Evolutionary conservation across 2,329 filamentous ascomycete species (phyloP), one percentile per base, ranked within the genome.

Genomic region (Emmonsiellopsis sp.): DNA sequence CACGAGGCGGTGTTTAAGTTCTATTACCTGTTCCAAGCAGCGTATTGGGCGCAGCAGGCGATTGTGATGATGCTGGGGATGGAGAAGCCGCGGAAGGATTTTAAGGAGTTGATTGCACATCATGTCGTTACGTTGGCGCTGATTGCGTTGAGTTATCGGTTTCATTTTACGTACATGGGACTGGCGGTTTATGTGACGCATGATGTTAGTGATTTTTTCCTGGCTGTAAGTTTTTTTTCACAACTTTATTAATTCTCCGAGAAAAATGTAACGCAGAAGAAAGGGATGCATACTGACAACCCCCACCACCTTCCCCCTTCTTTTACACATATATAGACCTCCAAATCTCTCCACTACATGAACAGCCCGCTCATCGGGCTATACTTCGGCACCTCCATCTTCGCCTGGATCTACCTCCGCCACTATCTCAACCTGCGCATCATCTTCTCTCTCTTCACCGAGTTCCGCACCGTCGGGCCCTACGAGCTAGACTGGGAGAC

Each of bases 151-250:
- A 93, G 87, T 75, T 97, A 96, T 74, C 84, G 89, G 57, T 97
- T 95, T 77, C 91, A 97, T 73, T 97, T 96, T 70, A 94, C 90
- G 15, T 92, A 95, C 72, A 94, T 97, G 68, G 91, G 91, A 30
- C 74, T 96, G 53, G 88, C 89, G 16, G 89, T 97, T 34, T 97
- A 95, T 72, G 89, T 93, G 57, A 95, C 91, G 8, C 89, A 95
- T 71, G 91, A 97, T 67, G 87, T 96, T 57, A 90, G 85, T 56
- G 91, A 96, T 70, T 95, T 96, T 74, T 96, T 96, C 81, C 80
- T 96, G 43, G 91, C 92, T 38, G 87, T 91, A 81, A 73, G 85
- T 69, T 45, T 56, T 34, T 38, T 37, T 32, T 47, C 32, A 31
- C n/a, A 49, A 32, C 9, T 31, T 10, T 9, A 32, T 34, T 52